Conservation (phyloP, 116 monocot genomes). For the Posidonia oceanica region DNA sequence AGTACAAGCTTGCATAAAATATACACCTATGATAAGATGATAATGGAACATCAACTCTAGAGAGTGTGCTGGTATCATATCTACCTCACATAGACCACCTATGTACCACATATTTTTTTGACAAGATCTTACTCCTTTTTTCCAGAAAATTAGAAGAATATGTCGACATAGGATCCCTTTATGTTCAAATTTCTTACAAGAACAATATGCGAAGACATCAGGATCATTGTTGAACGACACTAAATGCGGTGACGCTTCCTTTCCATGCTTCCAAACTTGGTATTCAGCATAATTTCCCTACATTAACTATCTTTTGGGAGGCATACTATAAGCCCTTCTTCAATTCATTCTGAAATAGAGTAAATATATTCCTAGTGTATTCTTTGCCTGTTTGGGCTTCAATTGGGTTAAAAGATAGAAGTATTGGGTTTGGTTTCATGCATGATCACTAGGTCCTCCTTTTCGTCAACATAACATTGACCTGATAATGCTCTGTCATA, state of each 20-base stretch:
- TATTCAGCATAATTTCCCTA: neutral
- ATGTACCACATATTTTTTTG: no score
- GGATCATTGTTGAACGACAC: neutral
- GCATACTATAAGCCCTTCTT: no score
- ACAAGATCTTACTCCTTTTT: no score
- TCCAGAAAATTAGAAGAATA: neutral
- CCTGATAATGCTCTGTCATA: neutral
- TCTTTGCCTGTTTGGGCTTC: neutral
- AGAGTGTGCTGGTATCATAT: no score
- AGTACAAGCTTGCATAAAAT: no score
- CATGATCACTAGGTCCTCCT: neutral
- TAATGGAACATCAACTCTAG: no score
- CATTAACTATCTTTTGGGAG: neutral
- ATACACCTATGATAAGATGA: no score
- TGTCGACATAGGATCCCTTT: neutral
- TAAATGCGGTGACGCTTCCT: neutral
- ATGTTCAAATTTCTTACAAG: neutral
- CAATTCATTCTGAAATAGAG: no score
- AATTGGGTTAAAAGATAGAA: neutral
- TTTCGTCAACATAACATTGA: neutral
- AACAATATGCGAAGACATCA: neutral
- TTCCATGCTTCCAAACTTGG: neutral
- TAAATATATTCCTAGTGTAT: no score
- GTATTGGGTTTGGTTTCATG: neutral
- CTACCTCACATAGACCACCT: no score